Evolutionary conservation across 2,329 filamentous ascomycete species (phyloP), one percentile per base, ranked within the genome.

Genomic region (Fusarium nematophilum): DNA sequence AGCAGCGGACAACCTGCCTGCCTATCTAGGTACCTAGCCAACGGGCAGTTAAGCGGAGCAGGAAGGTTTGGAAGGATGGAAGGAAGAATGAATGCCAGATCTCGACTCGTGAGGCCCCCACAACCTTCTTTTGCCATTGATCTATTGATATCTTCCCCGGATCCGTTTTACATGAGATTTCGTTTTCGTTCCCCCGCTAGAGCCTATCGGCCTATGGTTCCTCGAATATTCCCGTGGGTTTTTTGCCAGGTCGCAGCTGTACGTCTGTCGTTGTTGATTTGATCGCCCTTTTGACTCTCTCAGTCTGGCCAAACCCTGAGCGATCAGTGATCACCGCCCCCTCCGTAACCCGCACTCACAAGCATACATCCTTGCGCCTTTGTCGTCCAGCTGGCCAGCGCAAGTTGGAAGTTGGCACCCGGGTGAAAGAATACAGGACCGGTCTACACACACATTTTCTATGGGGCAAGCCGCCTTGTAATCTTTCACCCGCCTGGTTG

Each of bases 271-370:
- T 37, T 37, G 17, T 21, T 38, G n/a, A n/a, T 21, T 18, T 23
- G 43, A 25, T 27, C n/a, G 33, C 23, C 33, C 44, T 38, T 47
- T 23, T 47, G 44, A 47, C 34, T 9, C 31, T 36, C 43, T 21
- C 23, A 37, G 31, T 8, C 27, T 29, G 21, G 31, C 14, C 44
- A 25, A 37, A 37, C 18, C 42, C 23, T 4, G n/a, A 23, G 23
- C 33, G 23, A 37, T 47, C 44, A 14, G 6, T n/a, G n/a, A n/a
- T n/a, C n/a, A n/a, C 23, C 14, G 31, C 21, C 30, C 43, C 43
- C 31, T 36, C 25, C 23, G 21, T 15, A 45, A 25, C 21, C 13
- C 42, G n/a, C n/a, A n/a, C 11, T 21, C 42, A 17, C 33, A 29
- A 45, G 14, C 29, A 45, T 33, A 5, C 29, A 45, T 15, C 29